Base-by-base conservation (phyloP, 139 green algal species). In the Bryopsis sp. region DNA sequence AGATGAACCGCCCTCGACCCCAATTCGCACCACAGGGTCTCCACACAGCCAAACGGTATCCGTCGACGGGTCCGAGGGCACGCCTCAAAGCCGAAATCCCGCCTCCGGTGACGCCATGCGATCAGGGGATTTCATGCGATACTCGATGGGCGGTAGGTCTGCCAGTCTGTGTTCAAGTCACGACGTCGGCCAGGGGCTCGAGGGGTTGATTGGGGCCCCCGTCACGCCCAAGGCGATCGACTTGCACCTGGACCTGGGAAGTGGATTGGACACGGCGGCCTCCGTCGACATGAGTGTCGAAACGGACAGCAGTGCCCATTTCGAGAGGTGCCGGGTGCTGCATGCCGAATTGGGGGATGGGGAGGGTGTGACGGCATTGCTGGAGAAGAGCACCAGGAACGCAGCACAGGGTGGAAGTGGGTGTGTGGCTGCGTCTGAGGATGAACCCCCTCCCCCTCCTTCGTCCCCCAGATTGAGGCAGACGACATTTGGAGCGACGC, bases 401-500 rank as follows among this genome's bases (percentile, higher is more conserved):
- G 65, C 47, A 26, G 73, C 64, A 0, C 47, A 68, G 34, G 47
- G 74, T 46, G 59, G 43, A 34, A 24, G 28, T 54, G 39, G 65
- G 6, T 57, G 35, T 63, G 43, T 72, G 11, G 37, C 37, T 6
- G 65, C 65, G n/a, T 70, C 50, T 28, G 76, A 81, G 33, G 72
- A 81, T 58, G 76, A 81, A 24, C 38, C 34, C 7, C 28, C 5
- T 28, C 7, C 3, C 7, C 62, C 62, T 22, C 43, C 43, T 26
- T 69, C 62, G 5, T 54, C 62, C 47, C 47, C 67, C 5, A 76
- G 82, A 46, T 67, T 88, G 69, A 75, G 89, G 31, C 78, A 89
- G 57, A 88, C 86, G 57, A 93, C 86, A n/a, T 90, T 95, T 80
- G 85, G 83, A 0, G 90, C 93, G 26, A 97, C 89, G 0, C 79